These are phyloP conservation scores for Saccharomycopsis malanga DNA, from an alignment of 805 yeast genomes.

Conservation along the genomic window DNA sequence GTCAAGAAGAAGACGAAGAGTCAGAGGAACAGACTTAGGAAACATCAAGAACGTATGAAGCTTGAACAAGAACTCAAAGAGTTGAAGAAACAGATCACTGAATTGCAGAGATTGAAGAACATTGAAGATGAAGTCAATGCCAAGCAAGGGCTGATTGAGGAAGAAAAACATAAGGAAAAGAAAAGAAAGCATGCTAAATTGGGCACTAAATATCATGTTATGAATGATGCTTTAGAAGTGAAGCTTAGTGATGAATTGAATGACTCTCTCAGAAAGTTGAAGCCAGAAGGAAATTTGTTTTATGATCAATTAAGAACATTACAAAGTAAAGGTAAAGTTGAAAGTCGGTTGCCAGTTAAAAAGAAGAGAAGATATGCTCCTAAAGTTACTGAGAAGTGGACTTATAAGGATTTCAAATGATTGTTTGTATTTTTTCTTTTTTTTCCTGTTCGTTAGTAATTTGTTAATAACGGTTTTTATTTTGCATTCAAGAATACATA, in stretches of 20 bases:
- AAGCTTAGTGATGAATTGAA: slow-evolving; percentile 85
- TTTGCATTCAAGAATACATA: no score
- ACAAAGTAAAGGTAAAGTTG: slow-evolving; percentile 82
- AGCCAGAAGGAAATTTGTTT: slow-evolving; percentile 84
- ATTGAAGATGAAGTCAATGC: slow-evolving; percentile 28
- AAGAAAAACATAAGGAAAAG: slow-evolving; percentile 23
- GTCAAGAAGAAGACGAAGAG: slow-evolving; percentile 68
- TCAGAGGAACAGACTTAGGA: slow-evolving; percentile 65
- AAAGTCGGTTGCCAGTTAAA: slow-evolving; percentile 66
- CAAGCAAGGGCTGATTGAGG: slow-evolving; percentile 22
- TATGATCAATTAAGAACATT: slow-evolving; percentile 75
- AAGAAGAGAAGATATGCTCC: slow-evolving; percentile 61
- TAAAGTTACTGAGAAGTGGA: slow-evolving; percentile 86
- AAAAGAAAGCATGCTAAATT: slow-evolving; percentile 31
- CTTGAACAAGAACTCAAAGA: slow-evolving; percentile 45
- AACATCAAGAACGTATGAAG: slow-evolving; percentile 50
- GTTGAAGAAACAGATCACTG: slow-evolving; percentile 53
- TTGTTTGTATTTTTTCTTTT: slow-evolving; percentile 3
- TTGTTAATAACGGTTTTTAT: no score
- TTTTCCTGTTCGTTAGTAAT: not conserved
- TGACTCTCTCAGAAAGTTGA: slow-evolving; percentile 74
- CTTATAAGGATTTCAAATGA: slow-evolving; percentile 80
- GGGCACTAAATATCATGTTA: slow-evolving; percentile 41
- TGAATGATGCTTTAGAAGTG: slow-evolving; percentile 52
- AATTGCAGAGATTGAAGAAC: slow-evolving; percentile 44